Evolutionary conservation across 2,329 filamentous ascomycete species (phyloP), one percentile per base, ranked within the genome.

Genomic region (Colletotrichum sp.): DNA sequence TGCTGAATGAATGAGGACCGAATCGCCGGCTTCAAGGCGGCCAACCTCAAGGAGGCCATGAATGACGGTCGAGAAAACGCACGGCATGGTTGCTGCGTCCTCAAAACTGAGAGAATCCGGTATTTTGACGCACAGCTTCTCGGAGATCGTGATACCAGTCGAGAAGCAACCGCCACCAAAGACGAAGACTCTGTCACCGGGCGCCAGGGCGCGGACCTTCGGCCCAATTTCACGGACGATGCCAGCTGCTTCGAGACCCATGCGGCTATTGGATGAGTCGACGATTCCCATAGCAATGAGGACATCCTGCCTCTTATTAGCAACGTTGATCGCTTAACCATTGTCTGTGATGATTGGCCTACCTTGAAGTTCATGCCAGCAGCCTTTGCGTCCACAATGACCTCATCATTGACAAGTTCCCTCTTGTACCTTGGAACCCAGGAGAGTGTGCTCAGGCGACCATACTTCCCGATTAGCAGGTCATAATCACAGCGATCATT

Each of bases 1-100:
- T 5, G 77, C 80, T 2, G 77, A 75, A 59, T 82, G 81, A 27
- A 83, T 78, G 3, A 83, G 76, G 1, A 82, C 75, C 2, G 66
- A 72, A n/a, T 81, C 68, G 0, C 75, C 8, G 70, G 72, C 18
- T 73, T 77, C 29, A 1, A 85, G 74, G 3, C 78, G 76, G 1
- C 78, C 82, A 8, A 80, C 38, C 24, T 84, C 70, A 5, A 81
- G 68, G 1, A 87, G 75, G 1, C 78, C 76, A 43, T 81, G 76
- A 31, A 81, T 77, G 1, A 81, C 83, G 0, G 84, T 86, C 13
- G 75, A 67, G 47, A 77, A 85, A 6, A 81, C 79, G 4, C 81
- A 75, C 0, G 83, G 83, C 64, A 86, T 77, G 1, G 83, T 80
- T 8, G 83, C 83, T 2, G 80, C 84, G 7, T 81, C 79, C 31